Conservation (phyloP, 2,329 filamentous ascomycete genomes). For the Shiraia bambusicola region DNA sequence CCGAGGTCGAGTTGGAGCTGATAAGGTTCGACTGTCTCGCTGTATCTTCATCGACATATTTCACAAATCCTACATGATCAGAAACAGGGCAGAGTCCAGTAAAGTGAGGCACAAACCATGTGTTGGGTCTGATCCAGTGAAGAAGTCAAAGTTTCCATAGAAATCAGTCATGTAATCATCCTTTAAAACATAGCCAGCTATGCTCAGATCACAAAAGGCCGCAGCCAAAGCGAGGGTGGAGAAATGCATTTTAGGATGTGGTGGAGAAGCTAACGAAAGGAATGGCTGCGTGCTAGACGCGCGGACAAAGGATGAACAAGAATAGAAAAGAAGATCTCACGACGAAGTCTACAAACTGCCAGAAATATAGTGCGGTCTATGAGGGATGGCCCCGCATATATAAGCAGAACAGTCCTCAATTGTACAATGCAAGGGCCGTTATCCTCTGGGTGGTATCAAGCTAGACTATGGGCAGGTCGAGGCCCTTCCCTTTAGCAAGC, state of each 20-base stretch:
- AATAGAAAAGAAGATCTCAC: conserved; percentile 17
- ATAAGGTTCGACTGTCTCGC: conserved; percentile 47
- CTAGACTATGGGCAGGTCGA: conserved; percentile 10
- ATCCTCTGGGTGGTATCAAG: conserved; percentile 5
- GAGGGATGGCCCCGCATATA: conserved; percentile 29
- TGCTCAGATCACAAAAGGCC: conserved; percentile 38
- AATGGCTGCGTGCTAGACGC: conserved; percentile 41
- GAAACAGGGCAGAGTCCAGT: conserved; percentile 1
- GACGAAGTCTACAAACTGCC: conserved; percentile 18
- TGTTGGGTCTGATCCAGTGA: conserved; percentile 48
- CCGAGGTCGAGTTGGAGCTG: conserved; percentile 32
- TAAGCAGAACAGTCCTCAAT: background rate
- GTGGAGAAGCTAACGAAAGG: conserved; percentile 24
- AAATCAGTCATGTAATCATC: conserved; percentile 48
- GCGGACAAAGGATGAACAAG: conserved; percentile 22
- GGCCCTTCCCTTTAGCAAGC: conserved; percentile 15
- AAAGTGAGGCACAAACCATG: conserved; percentile 34
- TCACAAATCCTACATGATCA: conserved; percentile 36
- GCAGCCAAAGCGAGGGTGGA: conserved; percentile 37
- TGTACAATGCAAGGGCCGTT: conserved; percentile 1
- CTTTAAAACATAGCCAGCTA: conserved; percentile 45
- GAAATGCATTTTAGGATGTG: conserved; percentile 39
- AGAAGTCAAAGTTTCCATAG: conserved; percentile 50
- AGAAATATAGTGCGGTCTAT: conserved; percentile 14
- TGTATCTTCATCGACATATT: conserved; percentile 44